Evolutionary conservation across 1,284 basidiomycete genomes (phyloP).

Genomic region (Heterobasidion irregulare): DNA sequence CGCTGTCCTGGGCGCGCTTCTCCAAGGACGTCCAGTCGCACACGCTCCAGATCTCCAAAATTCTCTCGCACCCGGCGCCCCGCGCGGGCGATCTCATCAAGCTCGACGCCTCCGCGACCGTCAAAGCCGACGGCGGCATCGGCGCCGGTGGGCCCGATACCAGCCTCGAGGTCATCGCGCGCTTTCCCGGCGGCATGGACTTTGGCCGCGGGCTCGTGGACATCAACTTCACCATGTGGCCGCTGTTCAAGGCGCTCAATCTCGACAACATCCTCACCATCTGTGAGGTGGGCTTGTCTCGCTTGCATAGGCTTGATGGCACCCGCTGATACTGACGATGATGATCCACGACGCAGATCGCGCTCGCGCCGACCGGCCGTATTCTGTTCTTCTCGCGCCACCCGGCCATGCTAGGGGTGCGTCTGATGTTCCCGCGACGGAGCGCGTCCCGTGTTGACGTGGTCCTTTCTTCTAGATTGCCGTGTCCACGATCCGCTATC

Average conservation of each 20-base stretch:
- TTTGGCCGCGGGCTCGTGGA: constrained; percentile 79
- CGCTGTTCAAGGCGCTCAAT: constrained; percentile 89
- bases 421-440: constrained; percentile 1
- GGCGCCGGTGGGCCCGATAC: constrained; percentile 36
- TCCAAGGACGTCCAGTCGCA: constrained; percentile 87
- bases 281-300: constrained; percentile 62
- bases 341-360: constrained; percentile 45
- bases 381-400: constrained; percentile 87
- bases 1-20: constrained; percentile 88
- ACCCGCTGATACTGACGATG: neutral
- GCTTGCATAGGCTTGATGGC: neutral
- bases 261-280: constrained; percentile 92
- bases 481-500: constrained; percentile 84
- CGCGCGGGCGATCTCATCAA: constrained; percentile 80
- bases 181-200: constrained; percentile 79
- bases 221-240: constrained; percentile 95
- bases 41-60: constrained; percentile 78
- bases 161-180: constrained; percentile 74
- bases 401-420: constrained; percentile 82
- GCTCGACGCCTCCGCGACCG: constrained; percentile 64
- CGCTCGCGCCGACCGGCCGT: constrained; percentile 87
- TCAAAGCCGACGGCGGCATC: constrained; percentile 25
- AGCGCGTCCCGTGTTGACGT: neutral
- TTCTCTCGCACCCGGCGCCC: constrained; percentile 76
- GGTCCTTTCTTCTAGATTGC: constrained; percentile 43